Base-by-base conservation (phyloP, 495 filamentous ascomycete genomes). In the Penicillium samsonianum region DNA sequence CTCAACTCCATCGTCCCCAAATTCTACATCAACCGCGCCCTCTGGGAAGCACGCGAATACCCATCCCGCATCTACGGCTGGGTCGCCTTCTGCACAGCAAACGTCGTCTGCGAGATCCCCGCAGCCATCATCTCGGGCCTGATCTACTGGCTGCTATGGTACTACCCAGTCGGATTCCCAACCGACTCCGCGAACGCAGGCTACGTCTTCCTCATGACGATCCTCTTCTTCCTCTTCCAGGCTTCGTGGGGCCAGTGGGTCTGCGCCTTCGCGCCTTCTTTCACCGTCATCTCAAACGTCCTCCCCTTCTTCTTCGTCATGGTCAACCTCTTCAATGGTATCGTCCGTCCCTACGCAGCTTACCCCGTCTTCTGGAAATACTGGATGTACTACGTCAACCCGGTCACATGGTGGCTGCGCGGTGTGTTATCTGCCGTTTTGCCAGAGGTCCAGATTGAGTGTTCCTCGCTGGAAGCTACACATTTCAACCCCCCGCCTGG, bases 281-380 rank as follows among this genome's bases (percentile, higher is more conserved):
- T 92, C 75, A 90, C 88, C 4, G 87, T 93, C 64, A 91, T 92
- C 64, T 83, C 84, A 44, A 92, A 93, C 73, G 75, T 85, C 5
- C 62, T 68, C 19, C 62, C 65, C 30, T 86, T 85, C 19, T 89
- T 90, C 76, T 84, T 91, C 70, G 86, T 90, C 68, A 86, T 89
- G 68, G 88, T 90, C 68, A 79, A 76, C 16, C 67, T 91, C 48
- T 91, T 92, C 77, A 90, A 90, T 73, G 90, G 90, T 57, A 85
- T 91, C 23, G 78, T 90, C 1, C 79, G 83, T 5, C 82, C 86
- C 0, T 89, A 86, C 62, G 48, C 65, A 7, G 75, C 81, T 73
- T 92, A 94, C 81, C 86, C 92, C 68, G 88, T 83, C 35, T 90
- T 92, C 72, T 93, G 88, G 88, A 80, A 82, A 47, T 91, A 87